Base-by-base conservation (phyloP, 768 basidiomycete species). In the Rubroboletus satanas region DNA sequence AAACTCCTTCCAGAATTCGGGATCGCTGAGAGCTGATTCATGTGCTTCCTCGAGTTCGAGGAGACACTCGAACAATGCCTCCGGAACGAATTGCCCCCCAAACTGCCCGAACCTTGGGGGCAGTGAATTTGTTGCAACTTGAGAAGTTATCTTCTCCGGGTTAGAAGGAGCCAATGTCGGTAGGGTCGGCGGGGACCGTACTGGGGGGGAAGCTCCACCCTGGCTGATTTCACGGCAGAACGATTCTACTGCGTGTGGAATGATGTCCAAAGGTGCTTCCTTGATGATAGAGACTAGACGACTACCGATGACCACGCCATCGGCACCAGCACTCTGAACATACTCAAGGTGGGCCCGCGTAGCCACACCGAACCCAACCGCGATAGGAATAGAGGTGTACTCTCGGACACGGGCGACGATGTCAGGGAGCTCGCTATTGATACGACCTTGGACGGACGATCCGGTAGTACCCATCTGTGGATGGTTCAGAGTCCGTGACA, bases 11-110 rank as follows among this genome's bases (percentile, higher is more conserved):
- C 88, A 88, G 71, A 99, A 98, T 64, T 80, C 80, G 0, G 94
- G 93, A 70, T 98, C 96, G 10, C 79, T 81, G 65, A 90, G 79
- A 10, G 97, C 97, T 46, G 80, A 74, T 64, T 89, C 88, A 72
- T 98, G 96, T 37, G 91, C 95, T 50, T 84, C 85, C 72, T 98
- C 90, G 32, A 99, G 79, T 75, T 99, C 95, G 18, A 82, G 75
- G 39, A 98, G 77, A 62, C 90, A 93, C 66, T 95, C 97, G 62
- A 95, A 88, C n/a, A 98, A 77, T 14, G 93, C 85, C 72, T 98
- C 97, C 1, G 97, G 94, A 6, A 98, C 97, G 74, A 94, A 99
- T 64, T 97, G 94, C 4, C 97, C 97, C 33, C 97, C 97, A 66
- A 95, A 99, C 57, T 93, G 79, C 36, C 97, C 97, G 63, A 99